Percentiles rank a stretch among this genome's conserved stretches.
These are phyloP conservation scores for Ogataea sp. DNA, from an alignment of 805 yeast genomes.

Conservation along the genomic window DNA sequence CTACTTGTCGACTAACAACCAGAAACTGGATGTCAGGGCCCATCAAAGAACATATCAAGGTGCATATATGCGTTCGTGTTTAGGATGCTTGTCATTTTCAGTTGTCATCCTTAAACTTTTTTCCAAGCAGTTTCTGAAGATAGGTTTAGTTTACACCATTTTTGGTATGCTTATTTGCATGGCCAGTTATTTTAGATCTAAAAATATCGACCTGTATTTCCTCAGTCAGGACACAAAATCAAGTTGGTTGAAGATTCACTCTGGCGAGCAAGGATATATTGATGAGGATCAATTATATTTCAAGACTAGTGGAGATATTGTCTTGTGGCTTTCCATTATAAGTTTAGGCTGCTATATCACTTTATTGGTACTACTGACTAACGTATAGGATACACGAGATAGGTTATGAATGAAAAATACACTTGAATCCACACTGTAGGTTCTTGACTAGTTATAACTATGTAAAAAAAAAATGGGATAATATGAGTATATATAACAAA, in stretches of 20 bases:
- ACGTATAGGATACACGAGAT: too few relatives aligned
- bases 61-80: slow-evolving; percentile 67
- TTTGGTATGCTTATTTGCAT: slow-evolving; percentile 43
- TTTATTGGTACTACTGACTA: slow-evolving; percentile 40
- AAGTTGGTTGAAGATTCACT: slow-evolving; percentile 7
- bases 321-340: slow-evolving; percentile 39
- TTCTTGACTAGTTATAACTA: too few relatives aligned
- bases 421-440: too few relatives aligned
- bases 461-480: too few relatives aligned
- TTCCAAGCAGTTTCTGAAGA: slow-evolving; percentile 51
- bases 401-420: too few relatives aligned
- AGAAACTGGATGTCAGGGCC: slow-evolving; percentile 49
- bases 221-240: slow-evolving; percentile 8
- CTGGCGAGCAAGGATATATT: slow-evolving; percentile 23
- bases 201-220: slow-evolving; percentile 24
- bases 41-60: slow-evolving; percentile 83
- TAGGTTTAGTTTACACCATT: slow-evolving; percentile 58
- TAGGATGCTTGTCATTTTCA: slow-evolving; percentile 59
- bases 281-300: slow-evolving; percentile 33
- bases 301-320: slow-evolving; percentile 55
- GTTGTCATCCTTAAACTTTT: slow-evolving; percentile 59
- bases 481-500: too few relatives aligned
- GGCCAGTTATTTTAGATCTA: slow-evolving; percentile 27
- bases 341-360: slow-evolving; percentile 45
- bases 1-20: slow-evolving; percentile 29